These are phyloP conservation scores for Nakaseomyces uthaithaninus DNA, from an alignment of 1,139 yeast genomes.

Conservation along the genomic window DNA sequence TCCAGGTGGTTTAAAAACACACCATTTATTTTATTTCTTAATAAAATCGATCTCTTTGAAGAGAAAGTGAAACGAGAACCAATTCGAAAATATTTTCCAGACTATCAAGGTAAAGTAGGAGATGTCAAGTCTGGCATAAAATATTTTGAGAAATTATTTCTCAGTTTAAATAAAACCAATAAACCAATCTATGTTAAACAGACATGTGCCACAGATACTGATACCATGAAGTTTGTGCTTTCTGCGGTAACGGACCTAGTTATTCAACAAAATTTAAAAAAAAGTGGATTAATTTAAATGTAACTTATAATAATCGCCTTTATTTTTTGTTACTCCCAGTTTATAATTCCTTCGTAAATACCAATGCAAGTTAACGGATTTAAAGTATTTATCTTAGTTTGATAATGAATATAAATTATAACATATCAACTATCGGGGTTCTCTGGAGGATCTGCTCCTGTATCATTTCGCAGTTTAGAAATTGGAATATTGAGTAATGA, in stretches of 20 bases:
- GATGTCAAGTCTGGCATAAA: constrained; percentile 59
- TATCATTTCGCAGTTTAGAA: constrained; percentile 15
- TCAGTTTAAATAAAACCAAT: constrained; percentile 51
- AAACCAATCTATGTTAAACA: constrained; percentile 82
- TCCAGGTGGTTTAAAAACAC: constrained; percentile 79
- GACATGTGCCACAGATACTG: constrained; percentile 93
- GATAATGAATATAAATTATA: too few relatives aligned
- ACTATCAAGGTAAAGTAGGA: constrained; percentile 52
- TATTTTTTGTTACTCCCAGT: background rate
- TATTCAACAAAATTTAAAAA: constrained; percentile 70
- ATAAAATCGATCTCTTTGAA: constrained; percentile 77
- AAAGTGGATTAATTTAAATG: constrained; percentile 64
- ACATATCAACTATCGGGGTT: too few relatives aligned
- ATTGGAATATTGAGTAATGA: constrained; percentile 20
- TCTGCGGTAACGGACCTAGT: constrained; percentile 90
- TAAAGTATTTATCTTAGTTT: too few relatives aligned
- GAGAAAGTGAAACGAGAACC: constrained; percentile 61
- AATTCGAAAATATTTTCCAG: constrained; percentile 62
- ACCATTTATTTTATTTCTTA: constrained; percentile 80
- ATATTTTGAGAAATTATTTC: constrained; percentile 59
- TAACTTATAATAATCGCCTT: background rate
- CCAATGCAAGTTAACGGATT: too few relatives aligned
- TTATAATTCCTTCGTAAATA: background rate
- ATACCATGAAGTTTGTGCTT: constrained; percentile 78
- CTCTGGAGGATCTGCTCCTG: background rate